phyloP scores from a whole-genome alignment of 768 basidiomycete species.

The Cystobasidium onofrii region DNA sequence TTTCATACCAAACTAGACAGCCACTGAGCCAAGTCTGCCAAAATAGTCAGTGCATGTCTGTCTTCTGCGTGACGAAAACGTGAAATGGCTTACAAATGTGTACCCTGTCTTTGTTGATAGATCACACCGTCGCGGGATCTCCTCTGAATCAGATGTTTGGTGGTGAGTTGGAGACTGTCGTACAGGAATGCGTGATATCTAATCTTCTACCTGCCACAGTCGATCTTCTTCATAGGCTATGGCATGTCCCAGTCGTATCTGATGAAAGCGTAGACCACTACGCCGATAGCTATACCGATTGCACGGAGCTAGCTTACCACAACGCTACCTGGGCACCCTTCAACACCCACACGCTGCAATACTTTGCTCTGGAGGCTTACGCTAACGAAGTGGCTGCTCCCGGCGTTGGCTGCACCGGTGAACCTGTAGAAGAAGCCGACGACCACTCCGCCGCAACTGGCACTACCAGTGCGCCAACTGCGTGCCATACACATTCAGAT shows the following conservation, averaged over 20 bases:
- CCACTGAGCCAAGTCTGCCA: conserved; percentile 42
- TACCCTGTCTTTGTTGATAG: background rate
- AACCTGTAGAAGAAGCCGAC: background rate
- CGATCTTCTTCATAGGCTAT: conserved; percentile 45
- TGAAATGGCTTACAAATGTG: background rate
- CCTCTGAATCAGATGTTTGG: background rate
- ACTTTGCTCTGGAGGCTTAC: conserved; percentile 40
- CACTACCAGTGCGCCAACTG: conserved; percentile 28
- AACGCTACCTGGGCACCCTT: conserved; percentile 41
- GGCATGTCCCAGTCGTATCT: conserved; percentile 43
- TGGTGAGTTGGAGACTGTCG: conserved; percentile 24
- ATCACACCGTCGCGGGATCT: conserved; percentile 8
- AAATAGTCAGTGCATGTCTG: conserved; percentile 37
- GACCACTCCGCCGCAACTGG: conserved; percentile 30
- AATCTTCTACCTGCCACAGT: conserved; percentile 40
- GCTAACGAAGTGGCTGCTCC: conserved; percentile 42
- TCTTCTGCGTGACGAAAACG: no score
- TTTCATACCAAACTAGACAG: conserved; percentile 42
- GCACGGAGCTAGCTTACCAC: conserved; percentile 42
- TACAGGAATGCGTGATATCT: conserved; percentile 26
- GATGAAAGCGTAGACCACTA: conserved; percentile 42
- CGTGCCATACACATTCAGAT: conserved; percentile 23
- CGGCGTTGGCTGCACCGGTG: conserved; percentile 40
- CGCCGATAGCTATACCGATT: conserved; percentile 40
- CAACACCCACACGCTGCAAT: conserved; percentile 45